These are phyloP conservation scores for Primulina huaijiensis DNA, from an alignment of 257 asterid genomes.

Conservation along the genomic window DNA sequence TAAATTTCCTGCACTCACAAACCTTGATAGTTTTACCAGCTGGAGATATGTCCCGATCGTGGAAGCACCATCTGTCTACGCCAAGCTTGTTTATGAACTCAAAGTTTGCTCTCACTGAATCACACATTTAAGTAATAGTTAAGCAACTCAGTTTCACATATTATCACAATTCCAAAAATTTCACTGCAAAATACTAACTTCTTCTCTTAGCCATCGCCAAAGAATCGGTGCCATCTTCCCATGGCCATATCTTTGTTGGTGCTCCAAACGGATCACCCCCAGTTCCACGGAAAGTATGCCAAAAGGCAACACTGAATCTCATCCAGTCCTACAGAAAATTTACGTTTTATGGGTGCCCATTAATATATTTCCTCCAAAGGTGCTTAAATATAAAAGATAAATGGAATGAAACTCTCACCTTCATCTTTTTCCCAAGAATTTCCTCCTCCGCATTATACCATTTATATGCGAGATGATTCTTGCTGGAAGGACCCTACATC, in stretches of 20 bases:
- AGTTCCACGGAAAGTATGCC: constrained; percentile 99
- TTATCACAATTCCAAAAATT: neutral
- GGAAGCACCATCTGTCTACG: constrained; percentile 89
- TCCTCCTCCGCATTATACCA: constrained; percentile 95
- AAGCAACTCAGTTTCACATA: neutral
- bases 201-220: constrained; percentile 93
- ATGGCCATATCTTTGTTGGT: constrained; percentile 95
- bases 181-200: constrained; percentile 39
- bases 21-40: constrained; percentile 93
- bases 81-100: constrained; percentile 94
- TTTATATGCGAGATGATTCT: constrained; percentile 78
- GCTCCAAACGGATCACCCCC: constrained; percentile 96
- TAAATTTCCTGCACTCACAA: constrained; percentile 10
- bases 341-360: neutral
- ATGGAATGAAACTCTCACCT: constrained; percentile 45
- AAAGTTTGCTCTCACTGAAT: constrained; percentile 92
- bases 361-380: constrained; percentile 5
- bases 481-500: constrained; percentile 79
- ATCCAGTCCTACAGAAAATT: constrained; percentile 68
- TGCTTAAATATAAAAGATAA: constrained; percentile 6
- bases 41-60: constrained; percentile 93
- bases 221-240: constrained; percentile 99
- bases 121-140: constrained; percentile 20
- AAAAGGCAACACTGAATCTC: constrained; percentile 94
- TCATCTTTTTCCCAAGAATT: constrained; percentile 92